Conservation (phyloP, 257 asterid genomes). For the Striga asiatica region DNA sequence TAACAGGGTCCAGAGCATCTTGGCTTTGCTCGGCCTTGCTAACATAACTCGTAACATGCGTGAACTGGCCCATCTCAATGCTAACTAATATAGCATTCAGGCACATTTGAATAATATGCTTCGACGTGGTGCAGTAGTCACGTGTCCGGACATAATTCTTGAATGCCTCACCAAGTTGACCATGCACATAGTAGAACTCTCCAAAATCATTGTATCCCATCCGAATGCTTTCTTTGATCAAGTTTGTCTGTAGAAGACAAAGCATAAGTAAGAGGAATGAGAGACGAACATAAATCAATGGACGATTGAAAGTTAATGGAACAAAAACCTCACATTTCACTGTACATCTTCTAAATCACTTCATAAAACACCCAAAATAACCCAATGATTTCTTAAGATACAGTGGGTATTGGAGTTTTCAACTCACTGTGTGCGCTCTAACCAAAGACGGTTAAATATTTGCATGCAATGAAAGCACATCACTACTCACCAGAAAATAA, state of each 20-base stretch:
- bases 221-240: conserved; percentile 94
- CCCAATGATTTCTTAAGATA: too few species aligned
- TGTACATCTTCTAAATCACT: too few species aligned
- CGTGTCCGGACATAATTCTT: conserved; percentile 89
- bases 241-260: conserved; percentile 58
- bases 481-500: neutral
- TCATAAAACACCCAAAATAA: neutral
- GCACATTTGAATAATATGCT: conserved; percentile 84
- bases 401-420: too few species aligned
- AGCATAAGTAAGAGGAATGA: neutral
- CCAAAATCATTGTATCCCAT: conserved; percentile 99
- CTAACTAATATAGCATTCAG: conserved; percentile 78
- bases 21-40: conserved; percentile 78
- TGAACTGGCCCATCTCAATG: conserved; percentile 95
- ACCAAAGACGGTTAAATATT: neutral
- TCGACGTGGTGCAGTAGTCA: conserved; percentile 89
- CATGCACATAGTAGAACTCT: conserved; percentile 81
- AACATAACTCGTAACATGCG: conserved; percentile 84
- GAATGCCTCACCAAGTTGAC: conserved; percentile 82
- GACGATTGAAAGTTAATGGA: too few species aligned
- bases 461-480: neutral
- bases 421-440: too few species aligned
- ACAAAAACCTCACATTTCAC: too few species aligned
- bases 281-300: neutral
- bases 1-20: conserved; percentile 61